Conservation (phyloP, 257 asterid species). For the Catharanthus roseus region DNA sequence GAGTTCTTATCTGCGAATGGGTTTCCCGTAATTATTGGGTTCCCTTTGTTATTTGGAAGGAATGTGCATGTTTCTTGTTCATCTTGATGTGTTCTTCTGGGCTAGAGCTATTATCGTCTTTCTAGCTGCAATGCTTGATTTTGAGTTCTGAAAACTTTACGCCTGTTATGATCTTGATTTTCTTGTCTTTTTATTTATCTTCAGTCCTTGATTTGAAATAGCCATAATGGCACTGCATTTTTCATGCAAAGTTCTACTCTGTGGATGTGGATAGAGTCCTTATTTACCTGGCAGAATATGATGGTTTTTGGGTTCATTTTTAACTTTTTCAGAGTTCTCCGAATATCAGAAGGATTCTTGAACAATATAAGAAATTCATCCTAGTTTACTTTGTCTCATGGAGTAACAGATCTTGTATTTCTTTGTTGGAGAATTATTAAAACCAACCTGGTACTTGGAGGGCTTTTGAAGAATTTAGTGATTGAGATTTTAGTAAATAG, state of each 20-base stretch:
- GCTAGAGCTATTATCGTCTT: neutral
- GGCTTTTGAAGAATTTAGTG: neutral
- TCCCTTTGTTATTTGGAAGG: neutral
- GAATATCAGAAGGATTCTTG: neutral
- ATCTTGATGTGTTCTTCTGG: neutral
- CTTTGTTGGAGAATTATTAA: neutral
- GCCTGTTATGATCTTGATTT: neutral
- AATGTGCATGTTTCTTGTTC: conserved; percentile 3
- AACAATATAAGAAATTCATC: neutral
- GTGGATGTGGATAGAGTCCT: neutral
- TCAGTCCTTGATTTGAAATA: neutral
- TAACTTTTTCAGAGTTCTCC: neutral
- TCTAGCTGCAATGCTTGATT: neutral
- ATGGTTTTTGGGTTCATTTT: neutral
- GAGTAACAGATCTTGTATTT: neutral
- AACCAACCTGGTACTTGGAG: neutral
- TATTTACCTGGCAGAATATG: neutral
- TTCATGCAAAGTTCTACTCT: neutral
- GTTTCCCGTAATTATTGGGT: neutral
- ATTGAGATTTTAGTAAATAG: neutral
- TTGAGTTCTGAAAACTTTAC: neutral
- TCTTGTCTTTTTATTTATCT: neutral
- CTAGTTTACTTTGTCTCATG: neutral
- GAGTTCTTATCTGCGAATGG: neutral
- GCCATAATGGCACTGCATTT: neutral